Conservation (phyloP, 495 filamentous ascomycete genomes). For the Paragyromitra xinjiangensis region DNA sequence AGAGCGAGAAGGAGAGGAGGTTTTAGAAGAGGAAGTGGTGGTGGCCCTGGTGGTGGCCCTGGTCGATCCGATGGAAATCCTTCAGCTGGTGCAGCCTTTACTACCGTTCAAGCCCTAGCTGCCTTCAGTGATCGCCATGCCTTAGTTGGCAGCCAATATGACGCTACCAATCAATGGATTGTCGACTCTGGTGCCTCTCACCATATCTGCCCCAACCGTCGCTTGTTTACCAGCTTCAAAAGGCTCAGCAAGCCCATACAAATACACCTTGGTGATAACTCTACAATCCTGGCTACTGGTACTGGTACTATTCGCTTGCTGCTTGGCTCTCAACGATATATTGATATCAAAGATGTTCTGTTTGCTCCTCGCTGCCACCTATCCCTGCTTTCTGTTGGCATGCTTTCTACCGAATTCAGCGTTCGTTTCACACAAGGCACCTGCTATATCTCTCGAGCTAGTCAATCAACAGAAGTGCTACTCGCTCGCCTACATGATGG, state of each 20-base stretch:
- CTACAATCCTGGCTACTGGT: background rate
- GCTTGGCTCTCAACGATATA: background rate
- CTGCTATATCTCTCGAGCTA: background rate
- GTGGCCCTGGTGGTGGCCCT: background rate
- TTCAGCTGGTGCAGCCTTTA: background rate
- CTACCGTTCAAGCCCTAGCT: background rate
- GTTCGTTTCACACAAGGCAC: background rate
- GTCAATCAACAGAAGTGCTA: background rate
- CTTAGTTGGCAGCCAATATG: background rate
- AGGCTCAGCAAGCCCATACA: background rate
- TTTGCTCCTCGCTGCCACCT: background rate
- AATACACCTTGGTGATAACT: background rate
- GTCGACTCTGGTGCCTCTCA: background rate
- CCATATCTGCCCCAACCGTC: background rate
- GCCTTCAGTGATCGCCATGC: background rate
- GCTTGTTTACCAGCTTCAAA: background rate
- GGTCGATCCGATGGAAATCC: background rate
- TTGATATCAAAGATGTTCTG: background rate
- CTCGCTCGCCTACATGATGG: background rate
- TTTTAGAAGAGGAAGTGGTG: background rate
- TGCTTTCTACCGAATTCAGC: background rate
- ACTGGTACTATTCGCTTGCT: background rate
- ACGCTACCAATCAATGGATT: slow-evolving; percentile 5
- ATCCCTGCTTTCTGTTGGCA: background rate
- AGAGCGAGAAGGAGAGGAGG: background rate